A percentile compares a stretch with the other conserved stretches of the same genome.
These are phyloP conservation scores for Endothia cerciana DNA, from an alignment of 2,329 filamentous ascomycete species.

Conservation along the genomic window DNA sequence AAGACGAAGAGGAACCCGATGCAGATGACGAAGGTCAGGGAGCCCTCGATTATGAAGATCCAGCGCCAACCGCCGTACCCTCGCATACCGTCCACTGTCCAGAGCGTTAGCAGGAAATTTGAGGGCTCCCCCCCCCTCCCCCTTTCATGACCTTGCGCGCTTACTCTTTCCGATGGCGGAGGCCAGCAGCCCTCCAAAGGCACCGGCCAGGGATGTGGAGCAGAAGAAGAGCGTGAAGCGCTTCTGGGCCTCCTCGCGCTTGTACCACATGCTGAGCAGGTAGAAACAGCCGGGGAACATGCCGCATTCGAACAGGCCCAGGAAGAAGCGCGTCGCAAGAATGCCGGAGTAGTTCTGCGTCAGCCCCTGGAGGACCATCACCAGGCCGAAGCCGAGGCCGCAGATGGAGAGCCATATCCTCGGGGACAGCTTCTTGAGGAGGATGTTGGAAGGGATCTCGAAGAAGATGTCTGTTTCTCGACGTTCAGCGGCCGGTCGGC, in stretches of 20 bases:
- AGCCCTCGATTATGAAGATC: conserved; percentile 81
- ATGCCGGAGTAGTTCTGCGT: conserved; percentile 78
- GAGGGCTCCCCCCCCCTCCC: not conserved
- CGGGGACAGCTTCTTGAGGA: conserved; percentile 69
- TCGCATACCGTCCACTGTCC: conserved; percentile 63
- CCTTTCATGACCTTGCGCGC: conserved; percentile 24
- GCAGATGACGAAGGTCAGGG: conserved; percentile 64
- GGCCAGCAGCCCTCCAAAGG: conserved; percentile 85
- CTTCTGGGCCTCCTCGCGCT: conserved; percentile 83
- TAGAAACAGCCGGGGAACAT: conserved; percentile 71
- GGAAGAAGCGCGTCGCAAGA: conserved; percentile 80
- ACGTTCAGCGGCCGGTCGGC: not conserved
- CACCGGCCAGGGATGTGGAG: conserved; percentile 76
- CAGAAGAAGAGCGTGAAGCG: conserved; percentile 94
- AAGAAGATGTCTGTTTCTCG: conserved; percentile 43
- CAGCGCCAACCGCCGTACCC: conserved; percentile 78
- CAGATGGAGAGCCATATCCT: conserved; percentile 76
- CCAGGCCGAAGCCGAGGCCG: conserved; percentile 83
- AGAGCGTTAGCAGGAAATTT: not conserved
- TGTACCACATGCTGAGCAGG: conserved; percentile 88
- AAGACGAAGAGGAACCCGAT: conserved; percentile 70
- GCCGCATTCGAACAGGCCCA: conserved; percentile 76
- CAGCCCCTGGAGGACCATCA: conserved; percentile 76
- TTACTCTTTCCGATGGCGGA: conserved; percentile 80
- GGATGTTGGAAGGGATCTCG: conserved; percentile 74